Base-by-base conservation (phyloP, 345 rosid genomes). In the Pseudoturritis turrita region DNA sequence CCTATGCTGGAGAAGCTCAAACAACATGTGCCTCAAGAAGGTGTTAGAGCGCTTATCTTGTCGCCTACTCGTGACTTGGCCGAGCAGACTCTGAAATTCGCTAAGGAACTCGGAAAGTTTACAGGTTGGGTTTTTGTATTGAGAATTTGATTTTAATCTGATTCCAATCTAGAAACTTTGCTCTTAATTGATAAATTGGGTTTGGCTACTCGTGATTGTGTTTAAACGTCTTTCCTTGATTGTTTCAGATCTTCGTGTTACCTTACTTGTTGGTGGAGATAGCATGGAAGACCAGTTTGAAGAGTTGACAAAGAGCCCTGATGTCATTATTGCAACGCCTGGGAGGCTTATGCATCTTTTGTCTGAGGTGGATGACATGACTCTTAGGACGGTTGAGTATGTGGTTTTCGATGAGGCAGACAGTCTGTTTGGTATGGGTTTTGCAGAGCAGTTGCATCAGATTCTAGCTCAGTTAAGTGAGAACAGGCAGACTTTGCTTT, bases 341-440 rank as follows among this genome's bases (percentile, higher is more conserved):
- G 97, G 99, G 58, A 83, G 99, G 70, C 81, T 95, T 11, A 88
- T 95, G 99, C 97, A 91, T 81, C 98, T 86, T 80, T 82, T 95
- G 50, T 67, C 88, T 2, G 99, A 95, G 81, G 90, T 94, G 14
- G 98, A 95, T 56, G 96, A 91, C 57, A 95, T 89, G 96, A 72
- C 96, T 0, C 84, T 95, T 71, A 81, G 82, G 31, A 81, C 90
- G 0, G 97, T 91, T 55, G 99, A 95, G 59, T 95, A 91, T 81
- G 96, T 91, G 43, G 99, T 95, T 69, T 95, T 95, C 56, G 99
- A 95, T 73, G 99, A 95, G 75, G 99, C 96, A 0, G 99, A 95
- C 68, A 84, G 96, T 79, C 78, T 91, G 1, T 95, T 95, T 46
- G 97, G 91, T 39, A 89, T 85, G 96, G 96, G 96, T 59, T 95